Evolutionary conservation across 2,329 filamentous ascomycete genomes (phyloP).

Genomic region (Dryadomyces quercivorus): DNA sequence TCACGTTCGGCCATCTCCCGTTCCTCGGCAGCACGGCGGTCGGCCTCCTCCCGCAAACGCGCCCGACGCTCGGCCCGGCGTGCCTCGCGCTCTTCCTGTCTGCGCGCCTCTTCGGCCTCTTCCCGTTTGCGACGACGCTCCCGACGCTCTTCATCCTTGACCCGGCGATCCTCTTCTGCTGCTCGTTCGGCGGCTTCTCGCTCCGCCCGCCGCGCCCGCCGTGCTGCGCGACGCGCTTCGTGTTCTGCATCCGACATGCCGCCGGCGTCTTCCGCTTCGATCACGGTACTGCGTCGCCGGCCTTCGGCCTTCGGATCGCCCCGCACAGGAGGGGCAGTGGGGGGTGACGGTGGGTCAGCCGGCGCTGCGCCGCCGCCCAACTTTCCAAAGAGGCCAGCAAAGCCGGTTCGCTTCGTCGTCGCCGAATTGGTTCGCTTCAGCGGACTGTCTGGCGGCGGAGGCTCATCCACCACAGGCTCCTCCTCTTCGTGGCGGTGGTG

Average conservation of each 20-base stretch:
- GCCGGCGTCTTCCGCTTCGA: conserved; percentile 37
- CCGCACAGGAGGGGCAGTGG: neutral
- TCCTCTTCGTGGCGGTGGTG: conserved; percentile 50
- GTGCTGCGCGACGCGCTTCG: conserved; percentile 50
- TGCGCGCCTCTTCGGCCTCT: conserved; percentile 39
- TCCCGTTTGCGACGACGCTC: conserved; percentile 44
- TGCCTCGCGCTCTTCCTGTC: conserved; percentile 45
- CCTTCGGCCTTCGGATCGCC: neutral
- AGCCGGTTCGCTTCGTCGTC: conserved; percentile 46
- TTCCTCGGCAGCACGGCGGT: conserved; percentile 7
- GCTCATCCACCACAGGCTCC: conserved; percentile 41
- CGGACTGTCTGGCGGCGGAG: conserved; percentile 30
- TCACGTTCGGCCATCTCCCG: conserved; percentile 27
- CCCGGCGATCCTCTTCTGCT: conserved; percentile 42
- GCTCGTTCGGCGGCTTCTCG: conserved; percentile 35
- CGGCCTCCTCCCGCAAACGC: conserved; percentile 28
- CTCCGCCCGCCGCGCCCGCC: conserved; percentile 45
- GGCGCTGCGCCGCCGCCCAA: conserved; percentile 30
- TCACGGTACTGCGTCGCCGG: conserved; percentile 36
- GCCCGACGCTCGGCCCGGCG: conserved; percentile 29
- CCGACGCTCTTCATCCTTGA: conserved; percentile 43
- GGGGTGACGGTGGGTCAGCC: neutral
- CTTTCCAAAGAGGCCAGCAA: conserved; percentile 51
- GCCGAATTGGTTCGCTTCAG: conserved; percentile 50
- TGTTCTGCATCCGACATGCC: conserved; percentile 24